Evolutionary conservation across 2,329 filamentous ascomycete species (phyloP).

Genomic region (Colletotrichum theobromicola): DNA sequence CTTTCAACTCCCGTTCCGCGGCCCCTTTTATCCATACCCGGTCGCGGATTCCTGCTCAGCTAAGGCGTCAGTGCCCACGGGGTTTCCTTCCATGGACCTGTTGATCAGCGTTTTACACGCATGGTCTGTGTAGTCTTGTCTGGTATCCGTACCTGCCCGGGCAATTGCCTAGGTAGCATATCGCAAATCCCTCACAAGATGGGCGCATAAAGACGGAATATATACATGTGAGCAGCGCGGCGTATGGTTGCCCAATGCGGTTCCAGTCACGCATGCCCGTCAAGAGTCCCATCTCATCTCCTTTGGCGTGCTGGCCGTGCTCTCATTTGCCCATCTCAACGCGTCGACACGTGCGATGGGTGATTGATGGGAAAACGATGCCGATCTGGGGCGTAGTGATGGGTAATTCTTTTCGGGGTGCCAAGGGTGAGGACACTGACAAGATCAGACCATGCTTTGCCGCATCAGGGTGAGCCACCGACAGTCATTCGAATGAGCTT

Average conservation of each 20-base stretch:
- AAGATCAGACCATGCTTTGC: neutral
- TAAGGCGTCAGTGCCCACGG: neutral
- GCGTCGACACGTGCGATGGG: neutral
- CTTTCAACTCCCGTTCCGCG: neutral
- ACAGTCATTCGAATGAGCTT: neutral
- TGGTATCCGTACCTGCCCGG: neutral
- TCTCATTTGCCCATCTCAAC: neutral
- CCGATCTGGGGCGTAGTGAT: neutral
- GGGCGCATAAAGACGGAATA: neutral
- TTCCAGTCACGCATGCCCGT: neutral
- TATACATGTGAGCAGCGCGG: neutral
- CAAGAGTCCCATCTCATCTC: neutral
- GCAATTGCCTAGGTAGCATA: neutral
- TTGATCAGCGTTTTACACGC: neutral
- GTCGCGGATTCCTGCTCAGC: neutral
- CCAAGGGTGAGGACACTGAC: neutral
- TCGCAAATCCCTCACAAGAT: neutral
- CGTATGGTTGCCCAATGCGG: neutral
- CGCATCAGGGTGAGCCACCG: neutral
- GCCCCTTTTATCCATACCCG: neutral
- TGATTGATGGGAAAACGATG: slow-evolving; percentile 10
- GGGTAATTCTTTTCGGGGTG: neutral
- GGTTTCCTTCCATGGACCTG: neutral
- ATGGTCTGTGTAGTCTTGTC: neutral
- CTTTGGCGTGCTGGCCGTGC: neutral